These are phyloP conservation scores for Pseudopithomyces chartarum DNA, from an alignment of 2,329 filamentous ascomycete genomes.

Conservation along the genomic window DNA sequence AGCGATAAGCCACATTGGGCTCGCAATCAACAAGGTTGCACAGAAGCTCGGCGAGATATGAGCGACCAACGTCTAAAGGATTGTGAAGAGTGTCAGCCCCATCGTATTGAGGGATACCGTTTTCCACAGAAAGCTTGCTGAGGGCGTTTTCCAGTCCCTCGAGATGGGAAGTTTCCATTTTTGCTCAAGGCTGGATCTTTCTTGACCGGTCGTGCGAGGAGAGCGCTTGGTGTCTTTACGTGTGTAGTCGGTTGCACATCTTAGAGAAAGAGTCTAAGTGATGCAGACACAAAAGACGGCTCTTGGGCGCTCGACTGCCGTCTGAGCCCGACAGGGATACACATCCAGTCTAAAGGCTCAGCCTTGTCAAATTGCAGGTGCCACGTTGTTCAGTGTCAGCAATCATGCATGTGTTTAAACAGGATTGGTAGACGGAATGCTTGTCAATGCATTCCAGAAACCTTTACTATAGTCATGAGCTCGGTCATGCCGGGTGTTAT, in stretches of 20 bases:
- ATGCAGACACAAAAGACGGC: too few relatives aligned
- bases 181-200: not conserved
- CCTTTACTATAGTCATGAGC: too few relatives aligned
- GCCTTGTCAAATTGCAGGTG: constrained; percentile 7
- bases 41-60: constrained; percentile 28
- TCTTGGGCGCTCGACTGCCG: not conserved
- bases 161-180: not conserved
- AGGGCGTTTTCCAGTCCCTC: not conserved
- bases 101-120: constrained; percentile 1
- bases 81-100: constrained; percentile 20
- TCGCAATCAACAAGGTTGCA: constrained; percentile 19
- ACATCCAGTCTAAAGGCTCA: constrained; percentile 1
- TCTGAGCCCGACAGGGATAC: not conserved
- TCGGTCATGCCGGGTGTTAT: too few relatives aligned
- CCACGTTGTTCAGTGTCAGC: constrained; percentile 6
- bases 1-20: constrained; percentile 22
- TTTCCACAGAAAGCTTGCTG: not conserved
- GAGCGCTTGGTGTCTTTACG: not conserved
- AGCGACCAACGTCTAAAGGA: constrained; percentile 34
- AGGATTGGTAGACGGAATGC: constrained; percentile 3
- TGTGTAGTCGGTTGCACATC: too few relatives aligned
- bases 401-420: constrained; percentile 1
- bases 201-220: too few relatives aligned
- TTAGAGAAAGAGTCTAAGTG: too few relatives aligned
- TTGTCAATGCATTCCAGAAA: not conserved